Evolutionary conservation across 768 basidiomycete genomes (phyloP).

Genomic region (Ramaria sp.): DNA sequence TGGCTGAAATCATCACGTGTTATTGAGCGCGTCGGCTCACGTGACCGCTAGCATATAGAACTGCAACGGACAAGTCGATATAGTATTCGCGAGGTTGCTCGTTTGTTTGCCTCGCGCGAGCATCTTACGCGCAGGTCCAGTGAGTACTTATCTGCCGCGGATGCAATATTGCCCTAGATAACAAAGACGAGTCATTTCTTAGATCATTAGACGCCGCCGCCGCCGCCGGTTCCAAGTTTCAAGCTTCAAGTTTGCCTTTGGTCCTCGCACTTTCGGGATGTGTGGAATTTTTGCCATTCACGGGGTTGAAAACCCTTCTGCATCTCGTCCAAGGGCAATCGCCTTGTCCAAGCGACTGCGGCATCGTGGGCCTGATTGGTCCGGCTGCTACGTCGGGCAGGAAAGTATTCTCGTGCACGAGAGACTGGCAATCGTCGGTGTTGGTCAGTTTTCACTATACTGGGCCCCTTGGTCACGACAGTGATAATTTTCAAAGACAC

Average conservation of each 20-base stretch:
- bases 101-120: too few relatives aligned
- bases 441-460: conserved; percentile 48
- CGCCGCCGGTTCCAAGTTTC: too few relatives aligned
- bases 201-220: conserved; percentile 3
- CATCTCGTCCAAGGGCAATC: conserved; percentile 64
- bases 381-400: conserved; percentile 84
- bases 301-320: conserved; percentile 59
- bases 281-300: conserved; percentile 89
- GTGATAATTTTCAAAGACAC: conserved; percentile 48
- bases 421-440: conserved; percentile 93
- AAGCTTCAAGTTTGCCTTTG: background rate
- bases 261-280: conserved; percentile 35
- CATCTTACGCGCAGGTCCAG: too few relatives aligned
- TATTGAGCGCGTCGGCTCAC: too few relatives aligned
- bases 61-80: too few relatives aligned
- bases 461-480: background rate
- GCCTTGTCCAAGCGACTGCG: conserved; percentile 83
- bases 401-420: conserved; percentile 85
- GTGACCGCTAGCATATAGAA: too few relatives aligned
- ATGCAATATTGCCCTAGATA: too few relatives aligned
- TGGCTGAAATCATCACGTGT: too few relatives aligned
- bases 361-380: conserved; percentile 98
- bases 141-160: too few relatives aligned
- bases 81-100: too few relatives aligned
- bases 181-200: conserved; percentile 5